Base-by-base conservation (phyloP, 345 rosid genomes). In the Hirschfeldia incana region DNA sequence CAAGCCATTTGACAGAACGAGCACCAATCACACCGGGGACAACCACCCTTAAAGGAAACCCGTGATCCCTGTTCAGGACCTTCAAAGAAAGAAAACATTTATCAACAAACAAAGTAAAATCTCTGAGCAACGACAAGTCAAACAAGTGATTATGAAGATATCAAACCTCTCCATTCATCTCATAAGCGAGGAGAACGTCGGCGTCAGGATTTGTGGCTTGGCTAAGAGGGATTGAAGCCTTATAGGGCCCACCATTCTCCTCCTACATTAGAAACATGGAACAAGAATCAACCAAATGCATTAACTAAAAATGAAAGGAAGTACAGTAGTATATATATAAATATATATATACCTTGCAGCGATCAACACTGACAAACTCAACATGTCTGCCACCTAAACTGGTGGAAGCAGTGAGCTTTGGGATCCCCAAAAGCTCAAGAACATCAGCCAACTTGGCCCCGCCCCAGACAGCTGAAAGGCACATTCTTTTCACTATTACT, bases 21-120 rank as follows among this genome's bases (percentile, higher is more conserved):
- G 98, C 98, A 77, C 94, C 99, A 66, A 95, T 95, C 67, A 91
- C 90, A 86, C 99, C 99, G 0, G 99, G 99, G 72, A 93, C 99
- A 79, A 95, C 74, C 82, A 84, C 93, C 76, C 99, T 84, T 69
- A 95, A 61, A 6, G 99, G 99, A 71, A 85, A 93, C 11, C 98
- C 99, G 32, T 95, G 99, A 84, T 95, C 98, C 85, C 97, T 85
- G 87, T 88, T 93, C 74, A 95, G 88, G 80, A 91, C 80, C 99
- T 93, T 84, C 62, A 33, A 53, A 70, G 74, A 36, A 66, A 46
- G 62, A 15, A 67, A 36, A 55, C 3, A 65, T 64, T 60, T 80
- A 72, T 34, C 44, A 37, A 26, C 15, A 51, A 65, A 61, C 21
- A 53, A 34, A 67, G 62, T 9, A 13, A n/a, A 34, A 34, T 74